Percentiles rank a stretch among this genome's conserved stretches.
Evolutionary conservation across 2,329 filamentous ascomycete species (phyloP).

Genomic region (Orbilia quercus): DNA sequence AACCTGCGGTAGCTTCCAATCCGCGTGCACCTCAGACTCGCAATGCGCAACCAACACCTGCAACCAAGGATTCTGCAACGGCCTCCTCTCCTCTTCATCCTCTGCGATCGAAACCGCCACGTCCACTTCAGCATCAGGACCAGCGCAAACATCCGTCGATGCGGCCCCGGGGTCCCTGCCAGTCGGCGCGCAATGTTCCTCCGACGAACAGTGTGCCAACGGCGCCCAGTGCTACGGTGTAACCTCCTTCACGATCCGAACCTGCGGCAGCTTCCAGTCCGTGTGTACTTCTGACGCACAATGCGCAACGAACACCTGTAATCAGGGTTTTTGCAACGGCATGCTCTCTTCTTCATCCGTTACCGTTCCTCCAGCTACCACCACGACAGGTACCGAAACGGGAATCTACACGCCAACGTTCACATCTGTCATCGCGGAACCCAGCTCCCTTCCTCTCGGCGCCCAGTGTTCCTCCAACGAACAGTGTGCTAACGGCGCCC

Average conservation of each 20-base stretch:
- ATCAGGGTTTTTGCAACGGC: slow-evolving; percentile 36
- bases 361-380: not conserved
- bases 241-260: slow-evolving; percentile 26
- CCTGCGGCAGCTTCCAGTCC: slow-evolving; percentile 42
- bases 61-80: slow-evolving; percentile 41
- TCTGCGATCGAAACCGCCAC: not conserved
- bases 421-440: slow-evolving; percentile 11
- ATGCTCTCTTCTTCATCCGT: not conserved
- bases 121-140: not conserved
- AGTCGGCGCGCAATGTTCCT: slow-evolving; percentile 27
- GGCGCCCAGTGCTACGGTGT: slow-evolving; percentile 35
- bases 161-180: slow-evolving; percentile 28
- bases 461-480: slow-evolving; percentile 14
- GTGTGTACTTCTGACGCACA: slow-evolving; percentile 22
- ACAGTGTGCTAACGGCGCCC: slow-evolving; percentile 20
- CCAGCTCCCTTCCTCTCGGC: slow-evolving; percentile 23
- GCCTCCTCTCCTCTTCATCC: slow-evolving; percentile 6
- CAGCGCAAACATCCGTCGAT: not conserved
- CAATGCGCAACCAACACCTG: slow-evolving; percentile 36
- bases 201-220: slow-evolving; percentile 25
- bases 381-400: not conserved
- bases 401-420: slow-evolving; percentile 1
- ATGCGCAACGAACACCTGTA: slow-evolving; percentile 35
- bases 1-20: slow-evolving; percentile 34
- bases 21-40: slow-evolving; percentile 18